These are phyloP conservation scores for Cymbidium sinense DNA, from an alignment of 106 monocot genomes.

Conservation along the genomic window DNA sequence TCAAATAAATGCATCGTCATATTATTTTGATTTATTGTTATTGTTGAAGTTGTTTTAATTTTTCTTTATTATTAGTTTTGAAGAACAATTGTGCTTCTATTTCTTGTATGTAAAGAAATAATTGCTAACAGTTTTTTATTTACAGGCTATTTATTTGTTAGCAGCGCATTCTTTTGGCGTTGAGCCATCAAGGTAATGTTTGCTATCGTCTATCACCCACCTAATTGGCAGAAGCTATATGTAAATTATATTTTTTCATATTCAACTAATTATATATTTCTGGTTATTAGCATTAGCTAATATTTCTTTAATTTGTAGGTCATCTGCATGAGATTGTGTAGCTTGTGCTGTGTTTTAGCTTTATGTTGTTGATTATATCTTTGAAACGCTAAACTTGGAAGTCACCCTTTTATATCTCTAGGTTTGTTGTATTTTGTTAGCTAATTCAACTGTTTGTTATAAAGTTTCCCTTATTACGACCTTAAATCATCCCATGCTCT, in stretches of 20 bases:
- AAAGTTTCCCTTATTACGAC: background rate
- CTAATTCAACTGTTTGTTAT: background rate
- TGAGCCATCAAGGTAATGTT: slow-evolving; percentile 73
- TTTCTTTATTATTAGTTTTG: background rate
- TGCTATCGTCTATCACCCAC: background rate
- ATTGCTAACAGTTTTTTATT: slow-evolving; percentile 1
- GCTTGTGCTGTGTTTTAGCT: background rate
- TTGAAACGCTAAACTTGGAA: background rate
- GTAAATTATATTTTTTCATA: background rate
- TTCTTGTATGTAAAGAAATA: background rate
- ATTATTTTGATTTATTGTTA: background rate
- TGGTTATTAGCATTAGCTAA: background rate
- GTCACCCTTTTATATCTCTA: background rate
- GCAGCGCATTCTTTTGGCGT: slow-evolving; percentile 74
- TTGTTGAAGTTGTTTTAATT: background rate
- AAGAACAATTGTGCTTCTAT: background rate
- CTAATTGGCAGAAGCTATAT: background rate
- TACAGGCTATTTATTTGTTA: slow-evolving; percentile 92
- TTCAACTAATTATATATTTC: background rate
- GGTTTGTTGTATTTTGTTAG: background rate
- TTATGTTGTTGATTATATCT: background rate
- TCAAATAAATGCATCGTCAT: too few relatives aligned
- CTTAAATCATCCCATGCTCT: too few relatives aligned
- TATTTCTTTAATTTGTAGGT: background rate
- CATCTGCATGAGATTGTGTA: too few relatives aligned